Evolutionary conservation across 805 yeast species (phyloP).

Genomic region (Yarrowia porcina): DNA sequence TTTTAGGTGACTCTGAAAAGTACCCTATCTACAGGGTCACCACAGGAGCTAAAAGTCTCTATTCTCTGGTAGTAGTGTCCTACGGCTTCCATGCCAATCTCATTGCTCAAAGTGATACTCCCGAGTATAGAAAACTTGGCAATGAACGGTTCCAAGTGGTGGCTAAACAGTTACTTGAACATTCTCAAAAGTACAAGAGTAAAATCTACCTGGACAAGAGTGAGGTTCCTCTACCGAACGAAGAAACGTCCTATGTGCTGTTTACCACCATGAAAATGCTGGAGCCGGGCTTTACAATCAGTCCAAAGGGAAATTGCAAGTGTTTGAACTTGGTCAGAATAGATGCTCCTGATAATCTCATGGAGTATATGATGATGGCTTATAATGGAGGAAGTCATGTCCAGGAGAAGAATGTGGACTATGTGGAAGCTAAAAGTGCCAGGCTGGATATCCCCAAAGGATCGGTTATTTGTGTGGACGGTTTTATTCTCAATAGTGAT

Average conservation of each 20-base stretch:
- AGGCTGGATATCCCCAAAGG: background rate
- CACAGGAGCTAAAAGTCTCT: constrained; percentile 40
- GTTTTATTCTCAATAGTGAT: background rate
- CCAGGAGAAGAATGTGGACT: background rate
- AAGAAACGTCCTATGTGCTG: background rate
- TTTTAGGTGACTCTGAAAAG: constrained; percentile 30
- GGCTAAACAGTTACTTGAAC: constrained; percentile 41
- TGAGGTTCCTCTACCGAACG: background rate
- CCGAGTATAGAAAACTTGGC: constrained; percentile 63
- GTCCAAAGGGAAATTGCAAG: constrained; percentile 10
- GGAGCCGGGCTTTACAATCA: background rate
- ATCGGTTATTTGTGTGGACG: constrained; percentile 15
- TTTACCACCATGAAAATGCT: constrained; percentile 10
- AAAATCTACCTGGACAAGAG: background rate
- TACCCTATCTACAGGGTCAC: constrained; percentile 24
- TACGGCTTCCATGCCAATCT: constrained; percentile 86
- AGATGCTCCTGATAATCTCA: constrained; percentile 7
- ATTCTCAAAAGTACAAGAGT: background rate
- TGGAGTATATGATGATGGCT: constrained; percentile 22
- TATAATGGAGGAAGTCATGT: background rate
- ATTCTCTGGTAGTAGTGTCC: constrained; percentile 59
- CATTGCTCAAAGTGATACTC: constrained; percentile 74
- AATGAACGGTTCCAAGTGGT: constrained; percentile 66
- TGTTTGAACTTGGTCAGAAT: constrained; percentile 1
- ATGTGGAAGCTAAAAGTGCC: background rate